Base-by-base conservation (phyloP, 352 stramenopile species). In the Globisporangium polare region DNA sequence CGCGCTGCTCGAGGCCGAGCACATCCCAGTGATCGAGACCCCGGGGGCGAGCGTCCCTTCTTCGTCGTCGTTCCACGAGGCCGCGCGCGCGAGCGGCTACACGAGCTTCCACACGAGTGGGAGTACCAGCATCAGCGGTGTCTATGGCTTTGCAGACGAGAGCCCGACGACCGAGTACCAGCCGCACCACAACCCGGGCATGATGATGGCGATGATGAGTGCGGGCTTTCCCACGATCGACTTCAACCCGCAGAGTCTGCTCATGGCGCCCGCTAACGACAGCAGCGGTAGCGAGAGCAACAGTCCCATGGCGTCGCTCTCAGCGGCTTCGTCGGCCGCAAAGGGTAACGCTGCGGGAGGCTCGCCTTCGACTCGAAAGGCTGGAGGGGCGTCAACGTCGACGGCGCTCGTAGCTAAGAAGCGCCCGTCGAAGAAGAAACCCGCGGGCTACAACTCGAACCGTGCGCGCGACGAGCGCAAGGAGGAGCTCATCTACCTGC, bases 401-500 rank as follows among this genome's bases (percentile, higher is more conserved):
- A 35, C 58, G 22, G 58, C 58, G 47, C 45, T 63, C 47, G 65
- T 60, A 33, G 29, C 29, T 8, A 79, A 75, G 56, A 80, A 81
- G 61, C 68, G 65, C 9, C 33, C 46, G 18, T 42, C 58, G 24
- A 63, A 63, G 50, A 86, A 83, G 68, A 78, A 74, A 6, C 56
- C 74, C 2, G 72, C 67, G 3, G 56, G 49, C 2, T 72, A 83
- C 59, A 82, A 85, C 66, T 82, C 75, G 50, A 85, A 85, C 60
- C 72, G 73, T 22, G 76, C 76, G 39, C 76, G 76, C 53, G 76
- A 85, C 55, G 71, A 83, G 65, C 76, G 74, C 50, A 86, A 86
- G 58, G 76, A 89, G 41, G 80, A 89, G 65, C 73, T 89, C 35
- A 78, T 88, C 37, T 88, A 88, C 63, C 60, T 89, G 46, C 77